Evolutionary conservation across 2,329 filamentous ascomycete species (phyloP), one percentile per base, ranked within the genome.

Genomic region (Neonectria faginata): DNA sequence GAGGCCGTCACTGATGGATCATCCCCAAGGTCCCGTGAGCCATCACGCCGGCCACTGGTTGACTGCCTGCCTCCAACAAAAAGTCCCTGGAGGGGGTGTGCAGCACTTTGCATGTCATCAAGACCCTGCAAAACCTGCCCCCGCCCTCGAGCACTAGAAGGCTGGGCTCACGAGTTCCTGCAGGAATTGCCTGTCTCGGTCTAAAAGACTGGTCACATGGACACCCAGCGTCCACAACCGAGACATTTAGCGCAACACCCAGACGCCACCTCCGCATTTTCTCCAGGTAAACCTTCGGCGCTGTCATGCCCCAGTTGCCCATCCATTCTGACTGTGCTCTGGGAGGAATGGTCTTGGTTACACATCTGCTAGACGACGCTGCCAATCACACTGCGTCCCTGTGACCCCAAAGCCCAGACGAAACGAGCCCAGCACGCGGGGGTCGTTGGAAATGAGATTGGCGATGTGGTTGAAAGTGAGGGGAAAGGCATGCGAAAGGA

Each of bases 201-300:
- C 44, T 25, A 33, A 45, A 22, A 33, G 39, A 59, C 57, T 39
- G 59, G 60, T 66, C 64, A 66, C 64, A 62, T 62, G 64, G 60
- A 60, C 45, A 18, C 36, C 42, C 52, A 64, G 27, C 45, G 63
- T 51, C 54, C 39, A 42, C 54, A 60, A 63, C 59, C 39, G 60
- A 63, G 60, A 63, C 60, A 63, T 39, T 48, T 60, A 66, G 59
- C 54, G 64, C 50, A 47, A 27, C 44, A 66, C 47, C 22, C 41
- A 57, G 54, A 64, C 64, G 64, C 64, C 64, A 66, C 64, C 60
- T 66, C 64, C 64, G 61, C 64, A 66, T 62, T 63, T 55, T 57
- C 56, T 44, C 58, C 42, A 60, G 52, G 42, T 14, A 58, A 53
- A 25, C 41, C 48, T 33, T 8, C n/a, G 18, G n/a, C 52, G 52